Evolutionary conservation across 768 basidiomycete genomes (phyloP).

Genomic region (Amanita fuliginea): DNA sequence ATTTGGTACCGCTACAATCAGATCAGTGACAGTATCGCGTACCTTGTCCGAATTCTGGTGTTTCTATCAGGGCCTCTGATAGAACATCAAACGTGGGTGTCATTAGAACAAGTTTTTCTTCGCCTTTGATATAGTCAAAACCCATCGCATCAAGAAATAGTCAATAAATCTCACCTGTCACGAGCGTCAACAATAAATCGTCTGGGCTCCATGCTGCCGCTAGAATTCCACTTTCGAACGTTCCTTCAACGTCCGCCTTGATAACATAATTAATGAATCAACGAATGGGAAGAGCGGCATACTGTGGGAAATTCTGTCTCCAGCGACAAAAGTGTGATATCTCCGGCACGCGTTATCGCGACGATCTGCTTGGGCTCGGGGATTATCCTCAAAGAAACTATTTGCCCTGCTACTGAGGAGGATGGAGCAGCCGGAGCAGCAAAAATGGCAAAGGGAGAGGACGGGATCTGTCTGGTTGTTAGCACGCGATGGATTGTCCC

Average conservation of each 20-base stretch:
- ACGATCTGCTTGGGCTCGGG: conserved; percentile 61
- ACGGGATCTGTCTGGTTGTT: conserved; percentile 9
- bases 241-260: conserved; percentile 75
- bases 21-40: neutral
- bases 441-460: conserved; percentile 26
- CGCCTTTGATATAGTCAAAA: conserved; percentile 27
- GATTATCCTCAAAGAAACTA: conserved; percentile 58
- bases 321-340: conserved; percentile 62
- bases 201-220: conserved; percentile 90
- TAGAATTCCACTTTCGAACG: conserved; percentile 73
- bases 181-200: conserved; percentile 71
- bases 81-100: conserved; percentile 83
- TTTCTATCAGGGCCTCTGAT: conserved; percentile 64
- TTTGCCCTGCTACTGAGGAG: conserved; percentile 23
- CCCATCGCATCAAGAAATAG: neutral
- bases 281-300: neutral
- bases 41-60: conserved; percentile 83
- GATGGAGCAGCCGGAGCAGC: conserved; percentile 19
- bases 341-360: conserved; percentile 65
- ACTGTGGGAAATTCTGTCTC: conserved; percentile 21
- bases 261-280: neutral
- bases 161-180: conserved; percentile 47
- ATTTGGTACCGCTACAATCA: conserved; percentile 7
- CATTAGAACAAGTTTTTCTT: conserved; percentile 79
- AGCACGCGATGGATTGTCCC: neutral